Evolutionary conservation across 2,329 filamentous ascomycete species (phyloP).

Genomic region (Truncatella angustata): DNA sequence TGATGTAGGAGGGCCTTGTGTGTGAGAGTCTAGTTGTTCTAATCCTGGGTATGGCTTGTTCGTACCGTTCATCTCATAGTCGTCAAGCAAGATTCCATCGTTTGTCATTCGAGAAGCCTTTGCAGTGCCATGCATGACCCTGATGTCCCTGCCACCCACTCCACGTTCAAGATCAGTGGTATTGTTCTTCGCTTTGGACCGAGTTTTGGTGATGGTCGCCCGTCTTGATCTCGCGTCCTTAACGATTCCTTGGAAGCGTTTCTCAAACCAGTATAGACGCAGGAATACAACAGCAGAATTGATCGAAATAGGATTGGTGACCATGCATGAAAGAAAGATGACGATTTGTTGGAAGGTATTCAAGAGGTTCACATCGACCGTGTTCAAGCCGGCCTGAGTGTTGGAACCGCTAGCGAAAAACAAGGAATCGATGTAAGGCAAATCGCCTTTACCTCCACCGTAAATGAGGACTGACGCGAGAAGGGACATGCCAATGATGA

Average conservation of each 20-base stretch:
- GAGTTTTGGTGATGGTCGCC: slow-evolving; percentile 60
- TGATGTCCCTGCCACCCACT: slow-evolving; percentile 65
- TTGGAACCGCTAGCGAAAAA: slow-evolving; percentile 83
- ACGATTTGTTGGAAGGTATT: slow-evolving; percentile 73
- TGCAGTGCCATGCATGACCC: slow-evolving; percentile 59
- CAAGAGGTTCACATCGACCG: slow-evolving; percentile 65
- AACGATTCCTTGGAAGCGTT: slow-evolving; percentile 83
- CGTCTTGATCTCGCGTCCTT: slow-evolving; percentile 68
- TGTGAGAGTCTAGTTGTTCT: slow-evolving; percentile 11
- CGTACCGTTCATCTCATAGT: slow-evolving; percentile 31
- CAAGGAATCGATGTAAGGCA: slow-evolving; percentile 82
- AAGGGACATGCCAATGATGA: slow-evolving; percentile 73
- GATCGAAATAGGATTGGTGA: slow-evolving; percentile 81
- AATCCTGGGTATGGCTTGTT: slow-evolving; percentile 19
- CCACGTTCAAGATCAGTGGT: slow-evolving; percentile 55
- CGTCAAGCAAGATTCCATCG: slow-evolving; percentile 53
- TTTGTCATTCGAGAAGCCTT: slow-evolving; percentile 58
- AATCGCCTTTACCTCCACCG: slow-evolving; percentile 50
- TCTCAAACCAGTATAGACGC: slow-evolving; percentile 97
- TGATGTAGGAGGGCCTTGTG: slow-evolving; percentile 11
- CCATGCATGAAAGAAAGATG: slow-evolving; percentile 68
- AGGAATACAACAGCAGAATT: slow-evolving; percentile 87
- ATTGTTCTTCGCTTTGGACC: slow-evolving; percentile 48
- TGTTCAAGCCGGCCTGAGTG: slow-evolving; percentile 92
- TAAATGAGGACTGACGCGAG: slow-evolving; percentile 77